Base-by-base conservation (phyloP, 2,329 filamentous ascomycete genomes). In the Aureobasidium sp. region DNA sequence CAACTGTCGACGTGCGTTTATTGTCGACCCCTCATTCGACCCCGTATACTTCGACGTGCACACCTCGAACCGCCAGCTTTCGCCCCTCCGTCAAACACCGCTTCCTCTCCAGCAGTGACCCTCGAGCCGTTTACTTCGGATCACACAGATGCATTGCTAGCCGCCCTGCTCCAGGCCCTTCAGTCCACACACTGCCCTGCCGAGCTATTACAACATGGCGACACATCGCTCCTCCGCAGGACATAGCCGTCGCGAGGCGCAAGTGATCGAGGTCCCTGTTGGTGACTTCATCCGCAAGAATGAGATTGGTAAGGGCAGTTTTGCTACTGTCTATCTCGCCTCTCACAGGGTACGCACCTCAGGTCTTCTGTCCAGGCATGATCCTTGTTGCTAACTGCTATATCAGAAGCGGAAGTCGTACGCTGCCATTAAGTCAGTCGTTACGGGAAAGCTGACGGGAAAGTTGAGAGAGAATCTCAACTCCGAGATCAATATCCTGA, bases 401-500 rank as follows among this genome's bases (percentile, higher is more conserved):
- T 29, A 17, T 53, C 71, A 87, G 88, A 67, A 87, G 87, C 86
- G 88, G 67, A 87, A 87, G 69, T 87, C 88, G 66, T 87, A 89
- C 64, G 94, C 96, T 57, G 94, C 94, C 65, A 91, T 99, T 84
- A 99, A 99, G 77, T 96, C 92, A 29, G 94, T 99, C 74, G 91
- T 96, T 71, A 84, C 95, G 68, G 84, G 83, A 67, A 93, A 94
- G 71, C 83, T 99, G 27, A 97, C 95, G 77, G 92, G 89, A 79
- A 97, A 97, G 78, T 84, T 99, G 61, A 95, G 93, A 73, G 92
- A 97, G 66, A 99, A 97, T 75, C 86, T 99, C 59, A 92, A 94
- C 69, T 87, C 88, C 71, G 94, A 99, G 79, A 97, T 99, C 73
- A 84, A 93, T 69, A 99, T 99, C 66, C 86, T 99, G 71, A 94